Base-by-base conservation (phyloP, 106 monocot species). In the Allium sativum region DNA sequence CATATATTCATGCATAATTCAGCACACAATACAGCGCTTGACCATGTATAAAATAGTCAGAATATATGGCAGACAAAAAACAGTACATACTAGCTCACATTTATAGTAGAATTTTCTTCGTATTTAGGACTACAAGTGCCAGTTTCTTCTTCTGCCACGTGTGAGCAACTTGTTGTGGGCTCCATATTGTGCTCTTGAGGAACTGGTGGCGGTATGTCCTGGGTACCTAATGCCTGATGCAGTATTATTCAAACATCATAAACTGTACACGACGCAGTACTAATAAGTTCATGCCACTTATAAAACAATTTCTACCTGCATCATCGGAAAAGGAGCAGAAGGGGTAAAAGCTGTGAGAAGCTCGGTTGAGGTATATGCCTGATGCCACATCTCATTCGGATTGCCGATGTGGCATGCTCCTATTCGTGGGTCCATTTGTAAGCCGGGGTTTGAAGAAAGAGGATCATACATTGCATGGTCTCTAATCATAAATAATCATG, bases 291-390 rank as follows among this genome's bases (percentile, higher is more conserved):
- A 31, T 31, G 31, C 0, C 10, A 21, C 50, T 10, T 9, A 53
- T 8, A 21, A 42, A n/a, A 55, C 1, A 41, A 20, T 44, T 9
- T 9, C 12, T 11, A 41, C 79, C 66, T 84, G 72, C 10, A 77
- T 57, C 43, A 84, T 45, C 19, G 77, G 77, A 56, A 66, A 77
- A 10, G 77, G 64, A 11, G 71, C 8, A 0, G 78, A 21, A 8
- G 76, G 80, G 19, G 80, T 73, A 48, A 84, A 64, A n/a, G 70
- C 58, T 3, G 77, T 67, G 64, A 84, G 77, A 43, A 84, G 67
- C 68, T 80, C 84, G 1, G 74, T 74, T 5, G 84, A 74, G 3
- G 77, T 68, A 71, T 74, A 84, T 18, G 62, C 68, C 40, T 84
- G 73, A 16, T 77, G 74, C 84, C 84, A 80, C 4, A 73, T 41